Evolutionary conservation across 371 early-diverging fungal genomes (phyloP).

Genomic region (Mortierella polycephala): DNA sequence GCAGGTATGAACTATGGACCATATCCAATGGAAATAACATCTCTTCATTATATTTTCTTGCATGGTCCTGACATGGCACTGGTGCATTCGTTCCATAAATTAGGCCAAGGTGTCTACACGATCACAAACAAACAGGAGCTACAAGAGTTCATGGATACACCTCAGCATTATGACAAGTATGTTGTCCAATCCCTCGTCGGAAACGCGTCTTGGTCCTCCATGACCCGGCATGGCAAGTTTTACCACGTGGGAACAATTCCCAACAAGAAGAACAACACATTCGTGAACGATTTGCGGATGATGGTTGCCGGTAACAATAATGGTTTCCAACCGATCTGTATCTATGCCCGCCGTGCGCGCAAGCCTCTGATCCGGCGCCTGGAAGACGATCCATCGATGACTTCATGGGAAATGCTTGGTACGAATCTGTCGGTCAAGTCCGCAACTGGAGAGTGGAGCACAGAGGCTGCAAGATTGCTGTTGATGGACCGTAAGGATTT

Average conservation of each 20-base stretch:
- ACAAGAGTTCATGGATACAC: constrained; percentile 77
- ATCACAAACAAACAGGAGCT: constrained; percentile 87
- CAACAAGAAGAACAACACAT: constrained; percentile 89
- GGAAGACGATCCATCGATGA: constrained; percentile 66
- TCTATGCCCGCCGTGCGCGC: constrained; percentile 88
- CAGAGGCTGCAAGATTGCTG: constrained; percentile 85
- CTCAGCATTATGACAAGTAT: constrained; percentile 94
- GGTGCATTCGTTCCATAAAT: not conserved
- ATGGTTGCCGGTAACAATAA: constrained; percentile 85
- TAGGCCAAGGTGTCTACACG: constrained; percentile 93
- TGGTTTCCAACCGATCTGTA: constrained; percentile 90
- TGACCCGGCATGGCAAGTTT: constrained; percentile 81
- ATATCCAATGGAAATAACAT: not conserved
- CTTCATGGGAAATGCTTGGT: constrained; percentile 95
- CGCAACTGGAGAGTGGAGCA: constrained; percentile 84
- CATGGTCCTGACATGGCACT: not conserved
- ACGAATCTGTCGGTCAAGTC: constrained; percentile 89
- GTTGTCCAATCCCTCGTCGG: constrained; percentile 95
- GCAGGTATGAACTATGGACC: constrained; percentile 65
- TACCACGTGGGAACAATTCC: constrained; percentile 96
- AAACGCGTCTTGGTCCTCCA: constrained; percentile 91
- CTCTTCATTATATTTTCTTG: too few species aligned
- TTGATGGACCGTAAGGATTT: constrained; percentile 96
- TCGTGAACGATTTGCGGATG: constrained; percentile 89
- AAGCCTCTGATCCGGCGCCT: constrained; percentile 79